phyloP scores from a whole-genome alignment of 1,139 yeast genomes.

The Scheffersomyces parashehatae region DNA sequence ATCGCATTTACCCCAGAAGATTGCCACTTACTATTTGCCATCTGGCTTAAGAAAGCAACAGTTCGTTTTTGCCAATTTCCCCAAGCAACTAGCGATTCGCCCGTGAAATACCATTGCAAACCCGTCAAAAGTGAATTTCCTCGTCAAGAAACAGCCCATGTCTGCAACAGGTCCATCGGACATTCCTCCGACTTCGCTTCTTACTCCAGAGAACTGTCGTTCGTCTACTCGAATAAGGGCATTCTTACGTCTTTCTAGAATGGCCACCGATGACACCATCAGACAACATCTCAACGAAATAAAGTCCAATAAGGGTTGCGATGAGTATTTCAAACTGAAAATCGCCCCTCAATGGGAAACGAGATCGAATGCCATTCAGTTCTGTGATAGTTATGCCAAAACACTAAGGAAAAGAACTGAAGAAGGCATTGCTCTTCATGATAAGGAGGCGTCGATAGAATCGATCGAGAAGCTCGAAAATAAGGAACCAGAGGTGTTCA shows the following conservation, averaged over 20 bases:
- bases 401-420: constrained; percentile 19
- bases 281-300: constrained; percentile 39
- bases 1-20: too few species aligned
- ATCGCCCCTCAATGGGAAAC: constrained; percentile 42
- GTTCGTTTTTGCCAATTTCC: too few species aligned
- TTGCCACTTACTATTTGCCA: too few species aligned
- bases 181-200: constrained; percentile 8
- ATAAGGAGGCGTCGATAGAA: not conserved
- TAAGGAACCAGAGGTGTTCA: constrained; percentile 16
- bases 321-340: constrained; percentile 24
- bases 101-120: too few species aligned
- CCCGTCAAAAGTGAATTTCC: not conserved
- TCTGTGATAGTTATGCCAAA: constrained; percentile 30
- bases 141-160: not conserved
- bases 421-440: not conserved
- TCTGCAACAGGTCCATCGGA: too few species aligned
- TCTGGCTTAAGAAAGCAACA: too few species aligned
- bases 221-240: constrained; percentile 37
- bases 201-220: constrained; percentile 32
- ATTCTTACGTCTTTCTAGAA: constrained; percentile 39
- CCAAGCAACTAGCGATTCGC: too few species aligned
- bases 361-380: constrained; percentile 30
- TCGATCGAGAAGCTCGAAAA: constrained; percentile 1
- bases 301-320: constrained; percentile 22
- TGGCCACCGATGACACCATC: constrained; percentile 42